These are phyloP conservation scores for Petasospora fabianii DNA, from an alignment of 1,139 yeast genomes.

Conservation along the genomic window DNA sequence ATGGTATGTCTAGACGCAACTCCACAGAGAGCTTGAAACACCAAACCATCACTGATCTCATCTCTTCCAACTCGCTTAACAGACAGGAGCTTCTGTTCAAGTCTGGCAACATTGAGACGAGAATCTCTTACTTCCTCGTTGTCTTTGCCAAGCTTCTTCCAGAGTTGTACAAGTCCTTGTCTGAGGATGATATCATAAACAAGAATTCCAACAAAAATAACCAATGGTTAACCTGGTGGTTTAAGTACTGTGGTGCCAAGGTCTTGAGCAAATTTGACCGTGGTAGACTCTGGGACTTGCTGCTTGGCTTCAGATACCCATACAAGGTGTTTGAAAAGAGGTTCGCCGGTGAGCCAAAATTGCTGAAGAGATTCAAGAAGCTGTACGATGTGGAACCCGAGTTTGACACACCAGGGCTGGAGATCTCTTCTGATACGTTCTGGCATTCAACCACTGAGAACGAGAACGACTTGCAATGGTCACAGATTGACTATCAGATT, in stretches of 20 bases:
- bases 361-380: slow-evolving; percentile 33
- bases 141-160: slow-evolving; percentile 64
- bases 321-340: slow-evolving; percentile 15
- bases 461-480: slow-evolving; percentile 35
- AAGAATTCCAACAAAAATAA: slow-evolving; percentile 71
- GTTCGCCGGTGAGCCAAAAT: slow-evolving; percentile 25
- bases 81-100: slow-evolving; percentile 26
- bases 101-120: slow-evolving; percentile 57
- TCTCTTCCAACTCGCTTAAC: slow-evolving; percentile 18
- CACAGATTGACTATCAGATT: slow-evolving; percentile 70
- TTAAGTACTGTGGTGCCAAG: slow-evolving; percentile 87
- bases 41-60: slow-evolving; percentile 14
- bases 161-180: slow-evolving; percentile 70
- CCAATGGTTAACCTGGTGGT: slow-evolving; percentile 95
- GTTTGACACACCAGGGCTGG: slow-evolving; percentile 4
- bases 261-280: slow-evolving; percentile 80
- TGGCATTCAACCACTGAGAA: slow-evolving; percentile 24
- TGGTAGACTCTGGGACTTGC: slow-evolving; percentile 85
- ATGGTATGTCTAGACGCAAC: slow-evolving; percentile 5
- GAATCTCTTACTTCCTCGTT: slow-evolving; percentile 70
- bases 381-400: slow-evolving; percentile 25
- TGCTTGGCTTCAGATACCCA: slow-evolving; percentile 72
- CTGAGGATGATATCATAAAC: slow-evolving; percentile 76
- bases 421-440: slow-evolving; percentile 20
- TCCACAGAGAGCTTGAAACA: slow-evolving; percentile 10